Evolutionary conservation across 2,329 filamentous ascomycete genomes (phyloP).

Genomic region (Beauveria australis): DNA sequence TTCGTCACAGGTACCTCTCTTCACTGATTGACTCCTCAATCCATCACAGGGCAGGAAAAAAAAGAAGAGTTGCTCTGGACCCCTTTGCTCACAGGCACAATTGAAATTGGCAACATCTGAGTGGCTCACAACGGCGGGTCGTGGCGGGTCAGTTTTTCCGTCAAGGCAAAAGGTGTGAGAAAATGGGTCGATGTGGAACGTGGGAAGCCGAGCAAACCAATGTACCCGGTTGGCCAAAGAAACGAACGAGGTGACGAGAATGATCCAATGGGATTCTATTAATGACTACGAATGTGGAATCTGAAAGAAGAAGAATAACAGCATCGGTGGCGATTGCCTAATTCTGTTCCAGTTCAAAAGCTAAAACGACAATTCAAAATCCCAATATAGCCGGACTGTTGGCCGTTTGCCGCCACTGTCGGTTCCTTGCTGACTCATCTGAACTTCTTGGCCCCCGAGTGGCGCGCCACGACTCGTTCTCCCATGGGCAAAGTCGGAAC

Average conservation of each 20-base stretch:
- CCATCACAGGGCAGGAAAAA: neutral
- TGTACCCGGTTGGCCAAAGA: neutral
- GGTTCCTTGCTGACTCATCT: neutral
- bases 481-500: slow-evolving; percentile 3
- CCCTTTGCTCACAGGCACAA: slow-evolving; percentile 1
- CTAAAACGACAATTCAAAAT: no score
- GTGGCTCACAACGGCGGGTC: slow-evolving; percentile 2
- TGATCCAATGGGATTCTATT: neutral
- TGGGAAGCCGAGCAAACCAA: neutral
- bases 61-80: neutral
- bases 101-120: slow-evolving; percentile 4
- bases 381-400: neutral
- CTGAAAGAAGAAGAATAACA: no score
- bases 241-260: neutral
- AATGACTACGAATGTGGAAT: neutral
- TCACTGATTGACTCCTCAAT: neutral
- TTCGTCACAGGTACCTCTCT: neutral
- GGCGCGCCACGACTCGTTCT: neutral
- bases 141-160: neutral
- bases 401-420: neutral
- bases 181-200: slow-evolving; percentile 11
- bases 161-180: slow-evolving; percentile 2
- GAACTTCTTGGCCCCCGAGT: neutral
- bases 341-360: no score
- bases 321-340: no score